Percentiles rank a stretch among this genome's conserved stretches.
These are phyloP conservation scores for Albugo laibachii DNA, from an alignment of 352 stramenopile genomes.

Conservation along the genomic window DNA sequence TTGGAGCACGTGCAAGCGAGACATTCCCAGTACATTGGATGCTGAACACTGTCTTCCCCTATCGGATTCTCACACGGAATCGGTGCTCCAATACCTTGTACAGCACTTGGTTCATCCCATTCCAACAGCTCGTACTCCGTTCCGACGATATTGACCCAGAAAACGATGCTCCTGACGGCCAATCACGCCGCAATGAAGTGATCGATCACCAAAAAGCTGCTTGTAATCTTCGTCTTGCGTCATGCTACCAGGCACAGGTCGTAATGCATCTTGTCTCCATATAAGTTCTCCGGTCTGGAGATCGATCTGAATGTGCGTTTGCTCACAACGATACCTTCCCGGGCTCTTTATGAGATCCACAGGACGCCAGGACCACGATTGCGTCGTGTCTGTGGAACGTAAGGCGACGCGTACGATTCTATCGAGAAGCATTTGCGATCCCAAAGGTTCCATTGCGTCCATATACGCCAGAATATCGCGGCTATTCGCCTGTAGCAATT, in stretches of 20 bases:
- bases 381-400: slow-evolving; percentile 28
- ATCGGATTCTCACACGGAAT: slow-evolving; percentile 16
- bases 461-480: slow-evolving; percentile 58
- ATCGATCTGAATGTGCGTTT: slow-evolving; percentile 73
- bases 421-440: slow-evolving; percentile 24
- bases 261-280: slow-evolving; percentile 81
- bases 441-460: slow-evolving; percentile 9
- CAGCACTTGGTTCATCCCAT: slow-evolving; percentile 62
- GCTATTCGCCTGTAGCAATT: slow-evolving; percentile 65
- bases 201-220: slow-evolving; percentile 62
- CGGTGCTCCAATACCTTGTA: slow-evolving; percentile 64
- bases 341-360: slow-evolving; percentile 21
- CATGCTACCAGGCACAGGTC: slow-evolving; percentile 82
- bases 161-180: slow-evolving; percentile 64
- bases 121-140: slow-evolving; percentile 76
- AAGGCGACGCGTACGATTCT: slow-evolving; percentile 58
- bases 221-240: slow-evolving; percentile 78
- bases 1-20: slow-evolving; percentile 67
- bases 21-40: slow-evolving; percentile 72
- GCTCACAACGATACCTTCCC: slow-evolving; percentile 45
- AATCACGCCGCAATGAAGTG: slow-evolving; percentile 76
- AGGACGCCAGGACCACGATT: slow-evolving; percentile 45
- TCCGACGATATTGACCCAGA: slow-evolving; percentile 79
- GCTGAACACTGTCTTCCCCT: slow-evolving; percentile 13
- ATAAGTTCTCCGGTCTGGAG: slow-evolving; percentile 76